Conservation (phyloP, 2,329 filamentous ascomycete species). For the Akanthomyces lecanii region DNA sequence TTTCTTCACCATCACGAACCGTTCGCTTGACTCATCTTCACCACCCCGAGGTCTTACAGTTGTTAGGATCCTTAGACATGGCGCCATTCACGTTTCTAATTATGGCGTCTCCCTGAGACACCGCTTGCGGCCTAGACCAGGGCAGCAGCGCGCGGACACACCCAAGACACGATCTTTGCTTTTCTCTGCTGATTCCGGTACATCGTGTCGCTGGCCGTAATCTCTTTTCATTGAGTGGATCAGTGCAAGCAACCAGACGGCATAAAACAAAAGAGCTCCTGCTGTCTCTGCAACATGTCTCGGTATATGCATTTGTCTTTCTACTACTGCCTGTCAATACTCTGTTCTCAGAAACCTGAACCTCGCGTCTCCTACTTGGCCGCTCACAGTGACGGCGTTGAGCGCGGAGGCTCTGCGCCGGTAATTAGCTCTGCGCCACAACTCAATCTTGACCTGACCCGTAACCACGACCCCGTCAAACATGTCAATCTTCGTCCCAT, state of each 20-base stretch:
- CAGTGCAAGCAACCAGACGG: neutral
- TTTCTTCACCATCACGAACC: neutral
- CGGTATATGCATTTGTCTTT: too few relatives aligned
- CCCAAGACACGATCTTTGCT: neutral
- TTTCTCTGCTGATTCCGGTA: neutral
- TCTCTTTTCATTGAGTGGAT: neutral
- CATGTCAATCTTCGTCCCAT: neutral
- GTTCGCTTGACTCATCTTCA: neutral
- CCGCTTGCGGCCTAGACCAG: neutral
- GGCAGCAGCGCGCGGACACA: neutral
- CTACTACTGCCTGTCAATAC: too few relatives aligned
- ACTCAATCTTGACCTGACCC: constrained; percentile 1
- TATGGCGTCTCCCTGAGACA: constrained; percentile 9
- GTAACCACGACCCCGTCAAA: neutral
- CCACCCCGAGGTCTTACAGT: neutral
- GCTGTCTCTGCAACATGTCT: too few relatives aligned
- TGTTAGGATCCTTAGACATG: neutral
- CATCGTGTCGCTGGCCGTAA: neutral
- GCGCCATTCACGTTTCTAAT: constrained; percentile 1
- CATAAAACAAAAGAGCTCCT: too few relatives aligned
- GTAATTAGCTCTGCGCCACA: neutral
- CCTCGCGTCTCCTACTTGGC: neutral
- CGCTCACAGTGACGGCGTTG: too few relatives aligned
- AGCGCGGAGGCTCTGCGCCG: too few relatives aligned
- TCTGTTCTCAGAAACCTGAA: neutral